Percentiles rank a stretch among this genome's conserved stretches.
phyloP scores from a whole-genome alignment of 2,329 filamentous ascomycete genomes.

The Claviceps quebecensis region DNA sequence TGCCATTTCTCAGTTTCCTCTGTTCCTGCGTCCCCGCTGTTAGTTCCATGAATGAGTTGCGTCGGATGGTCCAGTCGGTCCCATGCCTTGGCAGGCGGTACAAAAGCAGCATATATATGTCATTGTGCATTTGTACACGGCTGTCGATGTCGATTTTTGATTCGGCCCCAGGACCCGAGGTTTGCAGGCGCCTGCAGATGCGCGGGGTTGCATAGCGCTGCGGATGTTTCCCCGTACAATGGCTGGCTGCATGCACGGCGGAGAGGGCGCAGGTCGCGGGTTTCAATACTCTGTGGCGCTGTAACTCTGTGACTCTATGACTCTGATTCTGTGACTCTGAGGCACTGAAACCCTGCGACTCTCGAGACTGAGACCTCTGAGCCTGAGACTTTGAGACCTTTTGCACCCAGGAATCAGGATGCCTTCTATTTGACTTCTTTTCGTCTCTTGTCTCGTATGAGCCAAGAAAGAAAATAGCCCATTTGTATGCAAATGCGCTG shows the following conservation, averaged over 20 bases:
- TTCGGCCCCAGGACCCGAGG: neutral
- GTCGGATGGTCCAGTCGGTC: too few species aligned
- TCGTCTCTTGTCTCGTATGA: neutral
- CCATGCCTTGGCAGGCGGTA: neutral
- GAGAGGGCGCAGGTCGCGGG: neutral
- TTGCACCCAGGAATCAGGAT: neutral
- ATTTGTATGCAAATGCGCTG: neutral
- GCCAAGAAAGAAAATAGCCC: neutral
- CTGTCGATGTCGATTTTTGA: neutral
- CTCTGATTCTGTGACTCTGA: too few species aligned
- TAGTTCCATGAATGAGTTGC: neutral
- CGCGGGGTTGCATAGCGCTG: neutral
- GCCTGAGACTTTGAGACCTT: neutral
- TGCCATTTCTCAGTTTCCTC: neutral
- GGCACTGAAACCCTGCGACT: too few species aligned
- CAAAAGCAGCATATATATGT: neutral
- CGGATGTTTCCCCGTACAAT: neutral
- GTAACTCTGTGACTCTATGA: too few species aligned
- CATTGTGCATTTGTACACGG: neutral
- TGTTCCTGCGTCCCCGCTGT: slow-evolving; percentile 3
- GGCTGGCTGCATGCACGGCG: neutral
- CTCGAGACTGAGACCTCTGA: too few species aligned
- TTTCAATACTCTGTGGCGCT: too few species aligned
- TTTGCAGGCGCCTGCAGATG: neutral
- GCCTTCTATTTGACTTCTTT: neutral